Conservation (phyloP, 352 stramenopile species). For the Phytopythium montanum region DNA sequence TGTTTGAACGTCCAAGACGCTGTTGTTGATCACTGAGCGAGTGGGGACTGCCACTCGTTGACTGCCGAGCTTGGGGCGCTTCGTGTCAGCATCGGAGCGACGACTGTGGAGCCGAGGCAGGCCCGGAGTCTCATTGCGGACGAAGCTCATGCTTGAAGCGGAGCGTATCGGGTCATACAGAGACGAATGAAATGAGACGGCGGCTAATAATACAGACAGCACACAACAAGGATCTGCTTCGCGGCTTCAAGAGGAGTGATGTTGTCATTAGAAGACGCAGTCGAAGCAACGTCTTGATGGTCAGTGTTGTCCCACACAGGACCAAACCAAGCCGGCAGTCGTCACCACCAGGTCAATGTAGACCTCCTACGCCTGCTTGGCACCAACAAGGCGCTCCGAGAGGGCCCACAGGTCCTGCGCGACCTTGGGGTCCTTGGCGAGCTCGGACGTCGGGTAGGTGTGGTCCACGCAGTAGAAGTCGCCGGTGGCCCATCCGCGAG, state of each 20-base stretch:
- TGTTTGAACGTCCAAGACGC: background rate
- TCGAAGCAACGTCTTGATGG: too few relatives aligned
- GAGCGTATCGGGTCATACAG: background rate
- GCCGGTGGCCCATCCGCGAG: constrained; percentile 11
- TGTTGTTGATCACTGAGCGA: background rate
- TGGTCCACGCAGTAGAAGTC: constrained; percentile 25
- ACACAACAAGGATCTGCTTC: too few relatives aligned
- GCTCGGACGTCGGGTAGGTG: constrained; percentile 11
- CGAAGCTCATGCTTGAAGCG: background rate
- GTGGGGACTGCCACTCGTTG: background rate
- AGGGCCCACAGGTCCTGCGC: constrained; percentile 26
- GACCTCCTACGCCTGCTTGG: too few relatives aligned
- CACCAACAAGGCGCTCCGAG: background rate
- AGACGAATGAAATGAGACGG: background rate
- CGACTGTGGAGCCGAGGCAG: background rate
- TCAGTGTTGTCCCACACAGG: too few relatives aligned
- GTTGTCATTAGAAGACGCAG: too few relatives aligned
- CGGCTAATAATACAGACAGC: background rate
- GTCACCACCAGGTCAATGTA: too few relatives aligned
- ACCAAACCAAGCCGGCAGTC: too few relatives aligned
- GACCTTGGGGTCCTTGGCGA: constrained; percentile 14
- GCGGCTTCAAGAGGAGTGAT: too few relatives aligned
- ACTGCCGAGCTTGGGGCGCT: background rate
- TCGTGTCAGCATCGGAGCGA: background rate
- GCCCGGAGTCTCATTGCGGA: background rate